Percentiles rank a stretch among this genome's conserved stretches.
These are phyloP conservation scores for Colletotrichum scovillei DNA, from an alignment of 2,329 filamentous ascomycete genomes.

Conservation along the genomic window DNA sequence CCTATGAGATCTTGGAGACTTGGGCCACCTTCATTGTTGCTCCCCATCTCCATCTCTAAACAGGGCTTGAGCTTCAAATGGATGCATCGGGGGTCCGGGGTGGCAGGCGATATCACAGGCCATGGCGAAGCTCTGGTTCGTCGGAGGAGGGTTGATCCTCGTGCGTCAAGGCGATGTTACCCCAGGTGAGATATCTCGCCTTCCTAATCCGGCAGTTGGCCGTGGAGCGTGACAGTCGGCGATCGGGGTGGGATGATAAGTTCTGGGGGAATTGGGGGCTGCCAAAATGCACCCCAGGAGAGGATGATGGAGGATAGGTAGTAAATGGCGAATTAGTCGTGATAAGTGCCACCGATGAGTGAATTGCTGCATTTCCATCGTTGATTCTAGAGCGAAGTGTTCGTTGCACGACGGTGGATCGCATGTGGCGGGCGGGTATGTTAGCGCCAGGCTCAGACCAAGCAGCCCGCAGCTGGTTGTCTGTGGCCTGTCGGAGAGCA, in stretches of 20 bases:
- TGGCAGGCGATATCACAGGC: background rate
- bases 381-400: too few relatives aligned
- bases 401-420: background rate
- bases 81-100: background rate
- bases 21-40: too few relatives aligned
- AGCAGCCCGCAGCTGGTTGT: background rate
- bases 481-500: background rate
- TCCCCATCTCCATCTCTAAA: background rate
- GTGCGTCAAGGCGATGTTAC: constrained; percentile 22
- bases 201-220: constrained; percentile 21
- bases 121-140: background rate
- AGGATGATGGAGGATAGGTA: background rate
- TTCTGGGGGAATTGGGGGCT: background rate
- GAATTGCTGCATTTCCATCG: background rate
- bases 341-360: background rate
- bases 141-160: constrained; percentile 3
- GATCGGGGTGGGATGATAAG: background rate
- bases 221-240: constrained; percentile 2
- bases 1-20: background rate
- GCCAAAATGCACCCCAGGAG: background rate
- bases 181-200: constrained; percentile 20
- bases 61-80: background rate
- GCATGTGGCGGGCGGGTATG: background rate
- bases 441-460: background rate
- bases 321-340: background rate